Percentiles rank a stretch among this genome's conserved stretches.
Evolutionary conservation across 345 rosid genomes (phyloP).

Genomic region (Dipteronia sinensis): DNA sequence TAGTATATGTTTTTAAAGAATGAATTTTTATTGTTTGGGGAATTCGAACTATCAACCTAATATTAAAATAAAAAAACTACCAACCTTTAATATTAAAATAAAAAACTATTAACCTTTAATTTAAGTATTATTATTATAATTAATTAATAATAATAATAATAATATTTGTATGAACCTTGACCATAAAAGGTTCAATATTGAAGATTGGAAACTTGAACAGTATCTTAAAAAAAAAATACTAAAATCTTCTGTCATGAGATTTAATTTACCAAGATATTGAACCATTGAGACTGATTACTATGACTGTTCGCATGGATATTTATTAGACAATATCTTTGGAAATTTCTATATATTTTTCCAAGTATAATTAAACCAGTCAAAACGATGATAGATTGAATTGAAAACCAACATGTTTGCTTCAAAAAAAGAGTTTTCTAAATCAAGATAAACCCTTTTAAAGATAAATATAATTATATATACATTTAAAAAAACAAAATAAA

Average conservation of each 20-base stretch:
- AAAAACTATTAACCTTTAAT: no score
- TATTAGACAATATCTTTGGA: background rate
- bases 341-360: background rate
- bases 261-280: background rate
- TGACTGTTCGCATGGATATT: conserved; percentile 3
- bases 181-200: no score
- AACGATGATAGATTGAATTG: background rate
- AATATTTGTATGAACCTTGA: no score
- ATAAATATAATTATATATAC: background rate
- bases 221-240: background rate
- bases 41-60: no score
- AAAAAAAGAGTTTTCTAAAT: conserved; percentile 4
- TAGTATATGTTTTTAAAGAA: no score
- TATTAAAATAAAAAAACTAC: no score
- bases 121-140: no score
- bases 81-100: no score
- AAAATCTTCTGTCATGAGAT: background rate
- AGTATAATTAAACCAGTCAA: background rate
- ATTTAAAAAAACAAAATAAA: background rate
- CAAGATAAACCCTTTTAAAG: background rate
- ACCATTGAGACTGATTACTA: background rate
- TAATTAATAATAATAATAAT: no score
- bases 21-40: no score
- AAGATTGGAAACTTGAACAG: background rate
- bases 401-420: conserved; percentile 7